Percentiles rank a stretch among this genome's conserved stretches.
These are phyloP conservation scores for Fusarium sp. DNA, from an alignment of 2,329 filamentous ascomycete genomes.

Conservation along the genomic window DNA sequence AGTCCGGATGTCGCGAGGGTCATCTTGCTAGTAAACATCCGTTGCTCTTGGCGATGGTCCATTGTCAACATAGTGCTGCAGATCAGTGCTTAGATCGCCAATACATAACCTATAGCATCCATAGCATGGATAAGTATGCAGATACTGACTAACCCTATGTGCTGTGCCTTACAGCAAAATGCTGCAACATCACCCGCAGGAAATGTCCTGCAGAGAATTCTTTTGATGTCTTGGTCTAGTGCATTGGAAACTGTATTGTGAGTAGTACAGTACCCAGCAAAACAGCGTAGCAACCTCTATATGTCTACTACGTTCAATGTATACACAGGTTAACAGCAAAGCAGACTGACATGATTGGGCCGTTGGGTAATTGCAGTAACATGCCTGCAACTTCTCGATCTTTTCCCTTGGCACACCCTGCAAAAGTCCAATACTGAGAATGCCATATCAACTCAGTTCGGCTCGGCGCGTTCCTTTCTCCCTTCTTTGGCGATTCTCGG, in stretches of 20 bases:
- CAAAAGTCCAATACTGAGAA: conserved; percentile 2
- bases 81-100: conserved; percentile 28
- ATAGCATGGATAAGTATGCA: background rate
- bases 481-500: conserved; percentile 13
- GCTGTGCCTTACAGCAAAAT: background rate
- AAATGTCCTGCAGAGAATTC: conserved; percentile 9
- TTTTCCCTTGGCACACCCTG: background rate
- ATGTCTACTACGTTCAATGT: background rate
- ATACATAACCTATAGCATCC: conserved; percentile 11
- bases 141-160: background rate
- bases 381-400: conserved; percentile 10
- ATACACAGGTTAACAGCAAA: conserved; percentile 5
- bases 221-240: background rate
- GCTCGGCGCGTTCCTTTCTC: conserved; percentile 34
- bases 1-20: background rate
- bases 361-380: conserved; percentile 6
- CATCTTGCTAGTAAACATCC: background rate
- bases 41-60: conserved; percentile 27
- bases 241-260: background rate
- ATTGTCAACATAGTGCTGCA: conserved; percentile 20
- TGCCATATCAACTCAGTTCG: conserved; percentile 22
- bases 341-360: background rate
- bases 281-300: conserved; percentile 1
- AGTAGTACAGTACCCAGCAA: conserved; percentile 1
- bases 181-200: conserved; percentile 28